Evolutionary conservation across 1,284 basidiomycete genomes (phyloP).

Genomic region (Ustilago trichophora): DNA sequence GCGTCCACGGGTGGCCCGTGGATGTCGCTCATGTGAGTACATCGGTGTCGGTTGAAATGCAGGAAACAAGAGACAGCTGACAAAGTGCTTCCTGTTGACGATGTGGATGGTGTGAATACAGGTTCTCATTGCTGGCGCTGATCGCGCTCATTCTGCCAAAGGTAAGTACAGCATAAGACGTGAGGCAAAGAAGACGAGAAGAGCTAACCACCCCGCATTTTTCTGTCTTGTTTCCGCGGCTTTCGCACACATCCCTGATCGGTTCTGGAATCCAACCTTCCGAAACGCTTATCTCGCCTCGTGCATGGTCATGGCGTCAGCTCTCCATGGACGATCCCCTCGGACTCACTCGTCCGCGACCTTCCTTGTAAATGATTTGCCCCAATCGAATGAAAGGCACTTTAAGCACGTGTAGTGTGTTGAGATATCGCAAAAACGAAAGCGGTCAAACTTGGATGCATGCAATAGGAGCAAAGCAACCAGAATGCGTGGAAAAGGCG

Average conservation of each 20-base stretch:
- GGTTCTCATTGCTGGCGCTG: constrained; percentile 31
- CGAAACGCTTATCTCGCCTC: too few species aligned
- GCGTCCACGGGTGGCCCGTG: constrained; percentile 29
- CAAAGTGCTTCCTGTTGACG: background rate
- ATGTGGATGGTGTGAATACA: background rate
- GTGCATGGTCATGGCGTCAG: constrained; percentile 7
- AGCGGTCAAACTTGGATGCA: too few species aligned
- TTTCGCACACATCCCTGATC: too few species aligned
- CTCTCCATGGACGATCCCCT: constrained; percentile 29
- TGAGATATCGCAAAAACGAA: too few species aligned
- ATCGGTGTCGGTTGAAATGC: too few species aligned
- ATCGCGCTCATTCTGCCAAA: constrained; percentile 36
- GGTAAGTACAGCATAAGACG: constrained; percentile 30
- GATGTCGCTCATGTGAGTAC: constrained; percentile 33
- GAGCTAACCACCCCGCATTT: background rate
- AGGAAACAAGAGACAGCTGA: background rate
- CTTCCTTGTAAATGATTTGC: background rate
- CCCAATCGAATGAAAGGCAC: too few species aligned
- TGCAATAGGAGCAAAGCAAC: too few species aligned
- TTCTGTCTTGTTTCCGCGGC: too few species aligned
- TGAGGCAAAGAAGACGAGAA: background rate
- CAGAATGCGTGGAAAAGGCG: too few species aligned
- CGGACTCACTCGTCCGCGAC: constrained; percentile 3
- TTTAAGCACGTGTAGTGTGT: too few species aligned
- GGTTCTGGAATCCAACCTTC: too few species aligned